Evolutionary conservation across 2,329 filamentous ascomycete genomes (phyloP), one percentile per base, ranked within the genome.

Genomic region (Trichoderma atrobrunneum): DNA sequence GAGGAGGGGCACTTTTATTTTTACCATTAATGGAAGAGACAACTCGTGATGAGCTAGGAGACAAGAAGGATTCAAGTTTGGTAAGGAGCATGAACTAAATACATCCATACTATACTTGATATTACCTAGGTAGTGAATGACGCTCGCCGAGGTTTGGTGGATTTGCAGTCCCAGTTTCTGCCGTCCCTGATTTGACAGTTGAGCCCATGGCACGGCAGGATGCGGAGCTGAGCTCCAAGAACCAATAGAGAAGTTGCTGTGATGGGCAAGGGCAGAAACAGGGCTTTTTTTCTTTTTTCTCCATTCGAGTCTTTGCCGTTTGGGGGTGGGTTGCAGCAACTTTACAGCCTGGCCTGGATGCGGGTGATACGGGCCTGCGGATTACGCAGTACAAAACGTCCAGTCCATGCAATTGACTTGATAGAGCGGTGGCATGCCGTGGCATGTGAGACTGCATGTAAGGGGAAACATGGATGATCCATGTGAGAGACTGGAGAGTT

Each of bases 381-480:
- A 18, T 34, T 61, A 36, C 59, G 59, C 67, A 18, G 51, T 16
- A 56, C n/a, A n/a, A 60, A 34, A 60, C 30, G 56, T 39, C 36
- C 3, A 3, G 16, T n/a, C 43, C 43, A 65, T 61, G 54, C 64
- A 26, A 36, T 26, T 67, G 28, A 32, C 18, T 66, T 57, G 18
- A 67, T 67, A 24, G 51, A 59, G 62, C 34, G 62, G 28, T 32
- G 39, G 39, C 26, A 67, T 57, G 64, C 34, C 32, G 64, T 67
- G 64, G 51, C 34, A 59, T 67, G 64, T 67, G 64, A 67, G 64
- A 67, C 64, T n/a, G 64, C 62, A 51, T 65, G 62, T 54, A 30
- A 28, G 36, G 32, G 34, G 56, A 21, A 56, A 56, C 64, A 59
- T 57, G 64, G 64, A 34, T 60, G 1, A 60, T 60, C 56, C 28